These are phyloP conservation scores for Meyerozyma carpophila DNA, from an alignment of 1,139 yeast species.

Conservation along the genomic window DNA sequence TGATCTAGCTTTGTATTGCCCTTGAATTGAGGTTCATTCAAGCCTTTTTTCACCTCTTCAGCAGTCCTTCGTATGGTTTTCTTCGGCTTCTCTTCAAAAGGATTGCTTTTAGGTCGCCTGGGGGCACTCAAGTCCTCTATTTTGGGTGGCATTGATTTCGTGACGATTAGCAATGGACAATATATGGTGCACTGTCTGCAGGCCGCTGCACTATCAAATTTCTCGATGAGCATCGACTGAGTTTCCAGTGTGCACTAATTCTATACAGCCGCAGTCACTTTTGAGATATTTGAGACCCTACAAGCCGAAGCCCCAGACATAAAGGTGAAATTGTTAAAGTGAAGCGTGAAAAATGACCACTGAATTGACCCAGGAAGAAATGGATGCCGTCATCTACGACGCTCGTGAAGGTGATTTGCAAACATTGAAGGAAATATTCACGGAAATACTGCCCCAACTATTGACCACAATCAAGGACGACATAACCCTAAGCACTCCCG, in stretches of 20 bases:
- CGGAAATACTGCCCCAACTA: conserved; percentile 49
- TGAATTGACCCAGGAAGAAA: conserved; percentile 60
- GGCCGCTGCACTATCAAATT: neutral
- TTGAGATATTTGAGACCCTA: too few relatives aligned
- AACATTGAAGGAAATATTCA: conserved; percentile 61
- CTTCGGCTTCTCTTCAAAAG: conserved; percentile 23
- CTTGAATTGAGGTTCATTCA: conserved; percentile 27
- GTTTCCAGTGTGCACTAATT: too few relatives aligned
- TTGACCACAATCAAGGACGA: conserved; percentile 57
- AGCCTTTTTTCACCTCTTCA: conserved; percentile 31
- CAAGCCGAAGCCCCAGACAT: neutral
- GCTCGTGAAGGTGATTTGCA: conserved; percentile 87
- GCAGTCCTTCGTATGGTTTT: conserved; percentile 28
- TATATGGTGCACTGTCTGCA: neutral
- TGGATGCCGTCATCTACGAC: conserved; percentile 74
- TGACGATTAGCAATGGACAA: neutral
- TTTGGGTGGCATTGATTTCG: neutral
- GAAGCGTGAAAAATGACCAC: neutral
- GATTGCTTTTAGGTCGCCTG: conserved; percentile 18
- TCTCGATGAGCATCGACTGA: conserved; percentile 1
- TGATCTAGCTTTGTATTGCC: conserved; percentile 33
- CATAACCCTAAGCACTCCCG: conserved; percentile 62
- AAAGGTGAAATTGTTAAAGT: neutral
- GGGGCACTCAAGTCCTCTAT: neutral
- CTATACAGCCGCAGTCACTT: too few relatives aligned